These are phyloP conservation scores for Naganishia cerealis DNA, from an alignment of 1,284 basidiomycete genomes.

Conservation along the genomic window DNA sequence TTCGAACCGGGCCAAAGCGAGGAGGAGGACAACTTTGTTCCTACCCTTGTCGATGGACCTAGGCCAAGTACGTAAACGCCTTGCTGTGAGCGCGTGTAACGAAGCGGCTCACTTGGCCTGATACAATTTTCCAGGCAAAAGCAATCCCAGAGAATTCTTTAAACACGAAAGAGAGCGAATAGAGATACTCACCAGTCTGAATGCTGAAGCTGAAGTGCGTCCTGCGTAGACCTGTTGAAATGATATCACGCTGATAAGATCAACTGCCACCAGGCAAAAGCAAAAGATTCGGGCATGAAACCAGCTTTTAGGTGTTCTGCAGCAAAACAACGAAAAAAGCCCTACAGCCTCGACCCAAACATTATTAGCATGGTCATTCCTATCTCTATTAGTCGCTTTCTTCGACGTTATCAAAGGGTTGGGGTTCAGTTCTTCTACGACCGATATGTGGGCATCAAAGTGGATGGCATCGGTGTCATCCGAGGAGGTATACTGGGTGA, in stretches of 20 bases:
- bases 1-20: slow-evolving; percentile 24
- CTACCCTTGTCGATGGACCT: neutral
- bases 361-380: slow-evolving; percentile 48
- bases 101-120: neutral
- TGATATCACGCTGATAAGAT: neutral
- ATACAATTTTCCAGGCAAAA: neutral
- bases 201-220: slow-evolving; percentile 19
- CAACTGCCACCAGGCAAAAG: neutral
- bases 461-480: slow-evolving; percentile 50
- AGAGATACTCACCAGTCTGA: neutral
- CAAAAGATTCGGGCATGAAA: slow-evolving; percentile 28
- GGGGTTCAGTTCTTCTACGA: slow-evolving; percentile 56
- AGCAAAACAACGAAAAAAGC: slow-evolving; percentile 26
- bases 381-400: slow-evolving; percentile 55
- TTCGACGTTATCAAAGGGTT: slow-evolving; percentile 56
- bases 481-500: slow-evolving; percentile 57
- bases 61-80: neutral
- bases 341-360: slow-evolving; percentile 38
- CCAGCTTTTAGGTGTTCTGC: slow-evolving; percentile 30
- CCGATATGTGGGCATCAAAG: slow-evolving; percentile 49
- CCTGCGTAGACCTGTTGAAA: neutral
- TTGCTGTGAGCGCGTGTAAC: neutral
- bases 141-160: neutral
- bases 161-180: neutral
- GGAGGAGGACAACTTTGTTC: slow-evolving; percentile 12